Base-by-base conservation (phyloP, 805 yeast genomes). In the Lachancea sp. region DNA sequence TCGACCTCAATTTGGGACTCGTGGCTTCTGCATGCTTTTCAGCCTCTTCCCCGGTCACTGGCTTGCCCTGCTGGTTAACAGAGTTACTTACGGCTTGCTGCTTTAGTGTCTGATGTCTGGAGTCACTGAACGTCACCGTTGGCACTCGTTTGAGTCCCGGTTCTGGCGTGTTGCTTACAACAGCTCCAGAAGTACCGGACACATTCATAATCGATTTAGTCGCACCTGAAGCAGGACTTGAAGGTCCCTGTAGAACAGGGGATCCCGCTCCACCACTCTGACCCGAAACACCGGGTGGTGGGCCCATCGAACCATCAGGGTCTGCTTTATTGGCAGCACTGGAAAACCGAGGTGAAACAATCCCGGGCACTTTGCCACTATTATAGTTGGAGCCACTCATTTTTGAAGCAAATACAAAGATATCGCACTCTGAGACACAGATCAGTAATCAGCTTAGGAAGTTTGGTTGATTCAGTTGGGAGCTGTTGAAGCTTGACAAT, bases 101-200 rank as follows among this genome's bases (percentile, higher is more conserved):
- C 31, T 50, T 50, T 16, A 48, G 36, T 16, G 51, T 34, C 11
- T 47, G 41, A 22, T 48, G 51, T 31, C 55, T 55, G 3, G 59
- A 53, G 44, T 56, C 62, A 36, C 58, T 58, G 42, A 62, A 62
- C 1, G 62, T 59, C 15, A 62, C 67, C 2, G 59, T 55, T 3
- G 66, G 63, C 8, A 56, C 60, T 36, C 65, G 51, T 45, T 60
- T 60, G 42, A 61, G 40, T 1, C 62, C 66, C 5, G 62, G 54
- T 33, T 59, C 65, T 2, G 67, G 67, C 4, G 64, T 59, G 35
- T 61, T 59, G 19, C 54, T 54, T 9, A 62, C 60, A 13, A 62
- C 64, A 7, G 66, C 66, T 8, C 66, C 67, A 2, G 66, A 60
- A 11, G 58, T 58, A 0, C 66, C 66, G 36, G 61, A 58, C 1